Conservation (phyloP, 768 basidiomycete species). For the Hygrophorus russula region DNA sequence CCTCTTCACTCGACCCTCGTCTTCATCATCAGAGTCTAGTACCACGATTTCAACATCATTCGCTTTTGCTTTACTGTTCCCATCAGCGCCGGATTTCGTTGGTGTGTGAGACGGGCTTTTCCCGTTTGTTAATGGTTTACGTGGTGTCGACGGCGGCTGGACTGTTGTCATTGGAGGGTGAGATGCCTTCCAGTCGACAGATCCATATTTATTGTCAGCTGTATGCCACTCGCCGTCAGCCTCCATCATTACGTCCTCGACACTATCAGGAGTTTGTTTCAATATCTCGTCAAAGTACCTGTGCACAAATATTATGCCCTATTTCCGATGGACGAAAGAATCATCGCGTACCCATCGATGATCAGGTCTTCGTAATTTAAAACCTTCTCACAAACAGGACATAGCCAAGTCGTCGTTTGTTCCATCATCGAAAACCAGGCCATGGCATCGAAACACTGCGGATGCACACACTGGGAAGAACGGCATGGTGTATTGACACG, state of each 20-base stretch:
- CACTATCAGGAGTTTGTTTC: conserved; percentile 58
- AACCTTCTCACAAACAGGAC: conserved; percentile 83
- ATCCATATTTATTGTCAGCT: conserved; percentile 74
- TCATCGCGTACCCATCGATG: conserved; percentile 68
- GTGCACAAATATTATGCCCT: background rate
- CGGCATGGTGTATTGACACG: conserved; percentile 80
- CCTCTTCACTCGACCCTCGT: conserved; percentile 63
- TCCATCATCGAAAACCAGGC: conserved; percentile 96
- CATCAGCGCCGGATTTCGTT: conserved; percentile 17
- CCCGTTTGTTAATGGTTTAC: conserved; percentile 18
- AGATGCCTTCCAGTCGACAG: conserved; percentile 52
- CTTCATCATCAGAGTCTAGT: conserved; percentile 70
- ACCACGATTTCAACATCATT: conserved; percentile 49
- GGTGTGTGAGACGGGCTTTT: conserved; percentile 13
- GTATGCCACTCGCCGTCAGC: conserved; percentile 96
- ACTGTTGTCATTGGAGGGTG: conserved; percentile 27
- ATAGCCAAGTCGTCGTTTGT: conserved; percentile 91
- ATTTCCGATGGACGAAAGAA: background rate
- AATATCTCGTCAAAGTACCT: conserved; percentile 89
- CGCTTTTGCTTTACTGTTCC: conserved; percentile 34
- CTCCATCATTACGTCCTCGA: conserved; percentile 92
- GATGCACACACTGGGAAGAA: conserved; percentile 78
- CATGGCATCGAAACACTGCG: conserved; percentile 90
- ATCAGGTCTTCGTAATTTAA: conserved; percentile 76
- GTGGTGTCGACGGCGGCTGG: conserved; percentile 19